Evolutionary conservation across 75 land plant species (phyloP), one percentile per base, ranked within the genome.

Genomic region (Cryptomeria japonica): DNA sequence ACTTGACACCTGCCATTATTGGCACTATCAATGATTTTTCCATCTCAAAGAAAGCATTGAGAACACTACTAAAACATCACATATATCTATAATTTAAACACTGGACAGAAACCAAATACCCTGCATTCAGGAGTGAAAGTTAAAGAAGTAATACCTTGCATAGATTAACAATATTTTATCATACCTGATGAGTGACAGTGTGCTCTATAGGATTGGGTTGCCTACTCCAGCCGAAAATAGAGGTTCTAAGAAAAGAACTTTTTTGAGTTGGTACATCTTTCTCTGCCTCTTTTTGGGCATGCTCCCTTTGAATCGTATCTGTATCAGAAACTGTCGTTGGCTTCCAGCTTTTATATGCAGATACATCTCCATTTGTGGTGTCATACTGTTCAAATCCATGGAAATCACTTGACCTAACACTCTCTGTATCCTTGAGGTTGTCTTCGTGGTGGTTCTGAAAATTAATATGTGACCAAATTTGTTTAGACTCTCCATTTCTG

Each of bases 321-420:
- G 31, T 51, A 31, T 34, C 55, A 85, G 15, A 16, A 85, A 32
- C 10, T 14, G 31, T 32, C 8, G 22, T 85, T 85, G 55, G 61
- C 41, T 18, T 85, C 70, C 70, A 85, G 32, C 39, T 34, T 55
- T 49, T 14, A 14, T 22, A 38, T 85, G 38, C 42, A 82, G n/a
- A n/a, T 7, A 8, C 51, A 46, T 46, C n/a, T 82, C 47, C 84
- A 46, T 25, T 82, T 12, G n/a, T 32, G 44, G 38, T 16, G 37
- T 9, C 56, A 55, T 34, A 19, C 22, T 55, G 38, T 46, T 44
- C 46, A 86, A 94, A 93, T 39, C 95, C 95, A 51, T 90, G 41
- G 85, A 94, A 93, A 34, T 86, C 87, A 18, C 88, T 86, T 16
- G 89, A 41, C 5, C 18, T 36, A 13, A 73, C 70, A 19, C 9